Base-by-base conservation (phyloP, 306 rosid species). In the Heteromeles arbutifolia region DNA sequence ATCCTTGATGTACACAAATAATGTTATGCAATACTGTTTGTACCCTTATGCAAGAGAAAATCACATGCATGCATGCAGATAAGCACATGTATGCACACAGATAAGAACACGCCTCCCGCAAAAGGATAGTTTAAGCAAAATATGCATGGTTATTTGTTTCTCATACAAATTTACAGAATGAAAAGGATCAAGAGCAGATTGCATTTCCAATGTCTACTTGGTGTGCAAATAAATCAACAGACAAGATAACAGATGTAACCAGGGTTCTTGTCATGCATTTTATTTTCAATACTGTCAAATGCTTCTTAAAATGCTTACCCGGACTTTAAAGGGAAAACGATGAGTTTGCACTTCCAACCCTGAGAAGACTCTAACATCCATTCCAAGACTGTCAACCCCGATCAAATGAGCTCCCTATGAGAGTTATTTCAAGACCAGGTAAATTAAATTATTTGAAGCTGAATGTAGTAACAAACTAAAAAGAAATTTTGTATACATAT, bases 341-440 rank as follows among this genome's bases (percentile, higher is more conserved):
- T 82, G 88, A 61, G 96, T 94, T 75, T 85, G 89, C 41, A 94
- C 89, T 83, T 92, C 93, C 72, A 75, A 69, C 71, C 96, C 97
- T 3, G 84, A 79, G 57, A 82, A 82, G 69, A 92, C 84, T 81
- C 98, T 87, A 69, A 92, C 92, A 82, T 94, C 97, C 88, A 94
- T 71, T 78, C 98, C 98, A 72, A 94, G 93, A 80, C 95, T 85
- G 86, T 94, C 98, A 64, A 94, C 88, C 62, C 98, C 97, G 53
- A 92, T 85, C 84, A 94, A 85, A 81, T 68, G 80, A 74, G 98
- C 98, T 80, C 87, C 92, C 98, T 94, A 80, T 41, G 83, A 80
- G 25, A 72, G 75, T 34, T 32, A 56, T 72, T 57, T 4, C 19
- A 37, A 41, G 15, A 34, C n/a, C 17, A 54, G 50, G 31, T 8